Conservation (phyloP, 768 basidiomycete species). For the Filobasidium floriforme region DNA sequence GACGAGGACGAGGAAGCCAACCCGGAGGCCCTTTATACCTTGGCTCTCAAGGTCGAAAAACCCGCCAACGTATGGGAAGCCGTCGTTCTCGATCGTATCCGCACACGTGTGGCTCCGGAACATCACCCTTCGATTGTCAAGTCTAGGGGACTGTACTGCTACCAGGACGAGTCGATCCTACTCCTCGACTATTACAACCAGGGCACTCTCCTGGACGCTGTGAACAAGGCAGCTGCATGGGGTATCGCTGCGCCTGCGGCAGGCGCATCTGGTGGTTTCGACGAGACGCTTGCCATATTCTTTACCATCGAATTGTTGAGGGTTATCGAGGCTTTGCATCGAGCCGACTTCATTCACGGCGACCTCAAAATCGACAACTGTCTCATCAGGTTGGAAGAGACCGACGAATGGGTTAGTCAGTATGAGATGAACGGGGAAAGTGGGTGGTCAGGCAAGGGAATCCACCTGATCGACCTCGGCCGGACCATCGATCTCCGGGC, state of each 20-base stretch:
- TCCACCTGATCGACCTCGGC: slow-evolving; percentile 96
- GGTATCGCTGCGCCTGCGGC: slow-evolving; percentile 54
- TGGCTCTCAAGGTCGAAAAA: slow-evolving; percentile 86
- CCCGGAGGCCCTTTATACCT: slow-evolving; percentile 52
- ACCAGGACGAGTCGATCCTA: slow-evolving; percentile 79
- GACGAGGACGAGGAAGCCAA: slow-evolving; percentile 55
- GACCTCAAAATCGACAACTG: slow-evolving; percentile 99
- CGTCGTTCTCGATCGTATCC: slow-evolving; percentile 69
- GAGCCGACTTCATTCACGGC: slow-evolving; percentile 82
- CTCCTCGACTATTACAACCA: slow-evolving; percentile 80
- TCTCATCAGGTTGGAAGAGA: slow-evolving; percentile 72
- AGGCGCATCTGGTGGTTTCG: slow-evolving; percentile 50
- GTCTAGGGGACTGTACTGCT: slow-evolving; percentile 74
- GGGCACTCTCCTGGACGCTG: slow-evolving; percentile 82
- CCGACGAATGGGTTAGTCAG: slow-evolving; percentile 66
- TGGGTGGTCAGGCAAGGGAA: slow-evolving; percentile 80
- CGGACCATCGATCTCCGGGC: slow-evolving; percentile 76
- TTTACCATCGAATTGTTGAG: slow-evolving; percentile 85
- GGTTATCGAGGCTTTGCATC: slow-evolving; percentile 72
- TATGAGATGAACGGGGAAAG: slow-evolving; percentile 71
- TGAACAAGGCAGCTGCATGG: slow-evolving; percentile 70
- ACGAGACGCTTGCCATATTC: slow-evolving; percentile 90
- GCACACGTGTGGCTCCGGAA: slow-evolving; percentile 56
- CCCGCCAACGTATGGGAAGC: slow-evolving; percentile 91
- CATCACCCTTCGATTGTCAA: slow-evolving; percentile 63